Percentiles rank a stretch among this genome's conserved stretches.
These are phyloP conservation scores for Ceratocystis albifundus DNA, from an alignment of 2,329 filamentous ascomycete species.

Conservation along the genomic window DNA sequence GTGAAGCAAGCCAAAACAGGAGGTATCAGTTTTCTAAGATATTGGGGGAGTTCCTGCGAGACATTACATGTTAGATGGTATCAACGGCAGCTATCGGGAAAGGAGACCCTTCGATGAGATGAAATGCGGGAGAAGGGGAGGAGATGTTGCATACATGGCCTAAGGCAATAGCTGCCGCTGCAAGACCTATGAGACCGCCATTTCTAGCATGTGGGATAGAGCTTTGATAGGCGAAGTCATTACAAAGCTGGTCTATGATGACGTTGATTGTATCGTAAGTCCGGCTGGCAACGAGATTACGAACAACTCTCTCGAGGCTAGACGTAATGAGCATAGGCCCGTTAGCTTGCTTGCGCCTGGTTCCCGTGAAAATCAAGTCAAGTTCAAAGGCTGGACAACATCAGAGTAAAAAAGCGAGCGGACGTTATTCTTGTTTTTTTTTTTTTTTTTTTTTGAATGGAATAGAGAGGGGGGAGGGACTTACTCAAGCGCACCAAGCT, in stretches of 20 bases:
- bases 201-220: slow-evolving; percentile 95
- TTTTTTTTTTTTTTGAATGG: too few species aligned
- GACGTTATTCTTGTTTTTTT: too few species aligned
- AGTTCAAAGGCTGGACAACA: too few species aligned
- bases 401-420: too few species aligned
- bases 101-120: slow-evolving; percentile 15
- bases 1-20: slow-evolving; percentile 95
- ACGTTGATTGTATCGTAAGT: slow-evolving; percentile 72
- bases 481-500: slow-evolving; percentile 91
- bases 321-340: not conserved
- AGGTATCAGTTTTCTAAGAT: slow-evolving; percentile 86
- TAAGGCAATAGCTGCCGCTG: slow-evolving; percentile 88
- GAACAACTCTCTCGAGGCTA: slow-evolving; percentile 82
- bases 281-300: slow-evolving; percentile 63
- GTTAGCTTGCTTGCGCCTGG: slow-evolving; percentile 11
- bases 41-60: slow-evolving; percentile 64
- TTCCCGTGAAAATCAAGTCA: too few species aligned
- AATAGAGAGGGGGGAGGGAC: slow-evolving; percentile 30
- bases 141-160: slow-evolving; percentile 61
- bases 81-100: not conserved
- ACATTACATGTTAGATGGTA: not conserved
- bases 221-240: slow-evolving; percentile 94
- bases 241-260: slow-evolving; percentile 91
- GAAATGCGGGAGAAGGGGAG: not conserved
- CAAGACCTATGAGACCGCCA: slow-evolving; percentile 87